phyloP scores from a whole-genome alignment of 192 early-diverging fungal genomes.

The Martensiomyces pterosporus region DNA sequence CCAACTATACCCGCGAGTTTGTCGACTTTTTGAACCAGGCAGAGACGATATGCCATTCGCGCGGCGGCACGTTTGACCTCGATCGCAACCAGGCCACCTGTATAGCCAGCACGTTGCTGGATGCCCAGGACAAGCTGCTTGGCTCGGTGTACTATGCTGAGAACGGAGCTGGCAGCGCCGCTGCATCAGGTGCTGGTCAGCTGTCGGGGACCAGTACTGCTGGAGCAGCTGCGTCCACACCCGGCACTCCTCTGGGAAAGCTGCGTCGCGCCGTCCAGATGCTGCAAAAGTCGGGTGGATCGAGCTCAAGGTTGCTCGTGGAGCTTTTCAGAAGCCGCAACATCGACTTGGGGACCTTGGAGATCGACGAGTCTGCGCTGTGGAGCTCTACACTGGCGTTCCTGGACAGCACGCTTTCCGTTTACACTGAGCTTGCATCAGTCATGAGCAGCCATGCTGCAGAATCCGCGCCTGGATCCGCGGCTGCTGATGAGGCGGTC shows the following conservation, averaged over 20 bases:
- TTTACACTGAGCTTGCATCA: conserved; percentile 19
- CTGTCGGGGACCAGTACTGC: too few species aligned
- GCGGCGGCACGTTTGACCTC: conserved; percentile 40
- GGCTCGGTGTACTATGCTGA: conserved; percentile 6
- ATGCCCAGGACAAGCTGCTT: conserved; percentile 34
- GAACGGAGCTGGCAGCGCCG: neutral
- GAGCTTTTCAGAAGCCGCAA: conserved; percentile 28
- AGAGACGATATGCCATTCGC: conserved; percentile 47
- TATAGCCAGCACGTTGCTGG: conserved; percentile 30
- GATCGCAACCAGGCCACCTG: conserved; percentile 46
- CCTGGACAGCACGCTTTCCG: conserved; percentile 24
- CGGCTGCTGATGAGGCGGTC: conserved; percentile 5
- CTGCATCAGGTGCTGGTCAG: too few species aligned
- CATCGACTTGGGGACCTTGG: conserved; percentile 19
- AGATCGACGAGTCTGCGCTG: conserved; percentile 15
- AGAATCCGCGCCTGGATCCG: neutral
- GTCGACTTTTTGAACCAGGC: conserved; percentile 49
- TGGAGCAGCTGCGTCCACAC: neutral
- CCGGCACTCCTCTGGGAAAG: conserved; percentile 21
- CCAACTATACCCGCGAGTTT: conserved; percentile 47
- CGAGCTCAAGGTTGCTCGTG: conserved; percentile 26
- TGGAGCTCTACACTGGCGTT: conserved; percentile 34
- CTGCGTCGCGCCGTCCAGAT: conserved; percentile 16
- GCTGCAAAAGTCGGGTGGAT: conserved; percentile 8
- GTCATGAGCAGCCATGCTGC: conserved; percentile 3